Evolutionary conservation across 1,139 yeast species (phyloP).

Genomic region (Yamadazyma epiphylla): DNA sequence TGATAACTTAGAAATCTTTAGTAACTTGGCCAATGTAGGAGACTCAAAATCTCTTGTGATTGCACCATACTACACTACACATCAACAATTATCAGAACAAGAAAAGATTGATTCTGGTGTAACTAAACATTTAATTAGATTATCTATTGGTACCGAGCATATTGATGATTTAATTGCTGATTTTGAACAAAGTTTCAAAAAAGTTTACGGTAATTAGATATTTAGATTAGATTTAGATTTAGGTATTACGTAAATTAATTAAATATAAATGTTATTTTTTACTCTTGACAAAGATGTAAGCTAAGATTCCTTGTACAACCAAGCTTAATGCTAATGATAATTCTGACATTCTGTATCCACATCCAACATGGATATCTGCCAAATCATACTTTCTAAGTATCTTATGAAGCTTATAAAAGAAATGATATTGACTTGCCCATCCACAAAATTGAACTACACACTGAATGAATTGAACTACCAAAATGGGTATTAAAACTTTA

Average conservation of each 20-base stretch:
- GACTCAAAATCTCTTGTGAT: constrained; percentile 92
- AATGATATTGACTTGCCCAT: constrained; percentile 12
- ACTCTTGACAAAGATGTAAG: constrained; percentile 2
- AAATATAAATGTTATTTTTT: not conserved
- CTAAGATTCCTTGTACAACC: constrained; percentile 6
- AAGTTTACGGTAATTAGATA: constrained; percentile 25
- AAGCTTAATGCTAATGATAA: constrained; percentile 7
- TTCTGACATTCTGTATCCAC: constrained; percentile 11
- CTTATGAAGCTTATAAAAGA: constrained; percentile 8
- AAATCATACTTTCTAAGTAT: constrained; percentile 8
- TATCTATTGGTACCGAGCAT: constrained; percentile 84
- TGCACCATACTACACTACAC: constrained; percentile 94
- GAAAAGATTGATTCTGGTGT: constrained; percentile 85
- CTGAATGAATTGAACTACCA: constrained; percentile 8
- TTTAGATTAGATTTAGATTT: not conserved
- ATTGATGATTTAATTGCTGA: constrained; percentile 87
- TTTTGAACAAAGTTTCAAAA: constrained; percentile 74
- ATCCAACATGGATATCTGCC: constrained; percentile 10
- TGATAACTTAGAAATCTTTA: constrained; percentile 75
- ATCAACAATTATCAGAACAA: constrained; percentile 79
- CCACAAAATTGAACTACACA: constrained; percentile 6
- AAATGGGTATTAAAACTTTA: constrained; percentile 1
- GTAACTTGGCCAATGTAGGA: constrained; percentile 95
- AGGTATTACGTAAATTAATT: constrained; percentile 1
- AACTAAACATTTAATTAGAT: constrained; percentile 80